phyloP scores from a whole-genome alignment of 768 basidiomycete species.

The Lentinus tigrinus region DNA sequence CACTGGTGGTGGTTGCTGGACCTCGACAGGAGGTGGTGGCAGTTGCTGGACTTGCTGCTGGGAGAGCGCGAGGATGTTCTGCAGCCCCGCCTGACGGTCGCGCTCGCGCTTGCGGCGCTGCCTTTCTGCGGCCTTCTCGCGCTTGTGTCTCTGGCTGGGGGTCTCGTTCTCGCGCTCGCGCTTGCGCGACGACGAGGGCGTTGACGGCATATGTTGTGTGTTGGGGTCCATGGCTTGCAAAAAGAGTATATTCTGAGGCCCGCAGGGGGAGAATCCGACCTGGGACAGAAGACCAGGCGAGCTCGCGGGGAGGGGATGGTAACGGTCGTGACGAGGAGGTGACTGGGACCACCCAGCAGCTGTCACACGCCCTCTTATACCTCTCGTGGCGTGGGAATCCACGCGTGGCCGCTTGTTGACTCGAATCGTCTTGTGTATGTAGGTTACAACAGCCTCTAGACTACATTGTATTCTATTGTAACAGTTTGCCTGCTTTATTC shows the following conservation, averaged over 20 bases:
- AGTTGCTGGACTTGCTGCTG: constrained; percentile 27
- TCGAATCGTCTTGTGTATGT: background rate
- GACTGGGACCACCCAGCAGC: constrained; percentile 18
- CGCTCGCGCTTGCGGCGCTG: constrained; percentile 83
- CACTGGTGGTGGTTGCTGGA: constrained; percentile 13
- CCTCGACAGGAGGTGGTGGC: constrained; percentile 17
- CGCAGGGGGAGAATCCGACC: constrained; percentile 16
- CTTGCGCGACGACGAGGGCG: constrained; percentile 41
- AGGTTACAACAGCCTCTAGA: background rate
- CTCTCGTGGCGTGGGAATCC: constrained; percentile 28
- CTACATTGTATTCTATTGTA: constrained; percentile 12
- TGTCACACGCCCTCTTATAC: constrained; percentile 32
- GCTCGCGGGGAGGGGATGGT: constrained; percentile 22
- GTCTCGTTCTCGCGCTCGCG: constrained; percentile 74
- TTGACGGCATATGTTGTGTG: constrained; percentile 17
- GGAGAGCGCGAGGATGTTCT: constrained; percentile 24
- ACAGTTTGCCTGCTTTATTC: constrained; percentile 20
- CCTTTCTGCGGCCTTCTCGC: constrained; percentile 85
- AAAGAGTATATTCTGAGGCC: constrained; percentile 18
- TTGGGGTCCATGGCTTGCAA: constrained; percentile 24
- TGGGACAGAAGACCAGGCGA: background rate
- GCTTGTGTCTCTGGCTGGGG: constrained; percentile 67
- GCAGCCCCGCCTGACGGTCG: constrained; percentile 42
- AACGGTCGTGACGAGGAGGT: constrained; percentile 35
- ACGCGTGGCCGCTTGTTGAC: background rate